Evolutionary conservation across 768 basidiomycete species (phyloP).

Genomic region (Russula sp.): DNA sequence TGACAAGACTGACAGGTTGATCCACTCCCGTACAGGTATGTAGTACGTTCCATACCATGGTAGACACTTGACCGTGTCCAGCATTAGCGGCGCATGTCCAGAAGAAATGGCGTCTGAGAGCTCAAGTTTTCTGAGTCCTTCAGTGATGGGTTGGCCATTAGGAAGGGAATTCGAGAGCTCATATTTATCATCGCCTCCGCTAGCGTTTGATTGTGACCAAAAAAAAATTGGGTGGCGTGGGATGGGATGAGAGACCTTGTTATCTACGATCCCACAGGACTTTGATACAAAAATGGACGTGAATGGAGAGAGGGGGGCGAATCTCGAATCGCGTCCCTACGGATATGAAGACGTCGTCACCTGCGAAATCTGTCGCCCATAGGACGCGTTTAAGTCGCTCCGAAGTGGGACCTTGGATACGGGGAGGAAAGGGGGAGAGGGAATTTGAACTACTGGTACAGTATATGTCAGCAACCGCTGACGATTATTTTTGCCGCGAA

Average conservation of each 20-base stretch:
- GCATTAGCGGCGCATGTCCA: no score
- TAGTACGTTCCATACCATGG: not conserved
- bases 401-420: conserved; percentile 23
- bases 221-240: conserved; percentile 20
- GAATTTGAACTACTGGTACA: not conserved
- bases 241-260: not conserved
- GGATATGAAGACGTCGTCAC: conserved; percentile 17
- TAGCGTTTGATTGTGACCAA: not conserved
- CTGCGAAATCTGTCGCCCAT: conserved; percentile 10
- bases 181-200: conserved; percentile 1
- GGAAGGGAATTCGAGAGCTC: not conserved
- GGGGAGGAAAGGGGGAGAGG: not conserved
- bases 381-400: conserved; percentile 20
- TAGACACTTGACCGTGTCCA: not conserved
- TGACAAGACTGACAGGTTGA: not conserved
- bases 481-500: not conserved
- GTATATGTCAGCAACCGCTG: conserved; percentile 3
- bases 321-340: conserved; percentile 13
- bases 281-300: conserved; percentile 19
- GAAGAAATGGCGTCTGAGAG: not conserved
- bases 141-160: conserved; percentile 4
- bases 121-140: not conserved
- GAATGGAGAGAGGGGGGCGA: conserved; percentile 6
- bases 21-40: not conserved
- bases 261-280: conserved; percentile 3